These are phyloP conservation scores for Emmonsiellopsis sp. DNA, from an alignment of 2,329 filamentous ascomycete species.

Conservation along the genomic window DNA sequence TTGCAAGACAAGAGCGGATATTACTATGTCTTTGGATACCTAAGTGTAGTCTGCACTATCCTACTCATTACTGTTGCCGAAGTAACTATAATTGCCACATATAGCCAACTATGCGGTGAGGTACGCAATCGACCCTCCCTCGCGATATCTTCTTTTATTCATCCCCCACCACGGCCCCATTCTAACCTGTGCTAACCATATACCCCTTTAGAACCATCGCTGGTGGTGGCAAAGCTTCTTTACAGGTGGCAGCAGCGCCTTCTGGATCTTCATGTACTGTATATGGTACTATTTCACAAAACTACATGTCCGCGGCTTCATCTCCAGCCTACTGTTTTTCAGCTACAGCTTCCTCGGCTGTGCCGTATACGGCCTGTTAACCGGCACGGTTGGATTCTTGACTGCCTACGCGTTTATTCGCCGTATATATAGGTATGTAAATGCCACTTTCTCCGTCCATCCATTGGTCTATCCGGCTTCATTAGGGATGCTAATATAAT, in stretches of 20 bases:
- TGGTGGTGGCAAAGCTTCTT: slow-evolving; percentile 92
- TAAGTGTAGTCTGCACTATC: slow-evolving; percentile 64
- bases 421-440: slow-evolving; percentile 65
- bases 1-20: slow-evolving; percentile 89
- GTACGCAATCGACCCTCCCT: slow-evolving; percentile 26
- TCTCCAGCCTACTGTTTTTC: slow-evolving; percentile 75
- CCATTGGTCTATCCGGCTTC: background rate
- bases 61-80: slow-evolving; percentile 70
- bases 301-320: slow-evolving; percentile 70
- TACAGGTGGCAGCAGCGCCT: slow-evolving; percentile 63
- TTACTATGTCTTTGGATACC: slow-evolving; percentile 85
- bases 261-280: slow-evolving; percentile 79
- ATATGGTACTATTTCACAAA: slow-evolving; percentile 76
- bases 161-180: background rate
- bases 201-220: slow-evolving; percentile 57
- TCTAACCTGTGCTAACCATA: background rate
- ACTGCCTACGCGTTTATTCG: slow-evolving; percentile 76
- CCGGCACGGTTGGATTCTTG: slow-evolving; percentile 76
- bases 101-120: slow-evolving; percentile 73
- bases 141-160: background rate
- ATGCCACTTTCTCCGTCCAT: slow-evolving; percentile 11
- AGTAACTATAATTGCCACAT: slow-evolving; percentile 74
- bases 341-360: slow-evolving; percentile 76
- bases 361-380: slow-evolving; percentile 69
- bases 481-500: background rate